Percentiles rank a stretch among this genome's conserved stretches.
These are phyloP conservation scores for Alloascoidea hylecoeti DNA, from an alignment of 805 yeast genomes.

Conservation along the genomic window DNA sequence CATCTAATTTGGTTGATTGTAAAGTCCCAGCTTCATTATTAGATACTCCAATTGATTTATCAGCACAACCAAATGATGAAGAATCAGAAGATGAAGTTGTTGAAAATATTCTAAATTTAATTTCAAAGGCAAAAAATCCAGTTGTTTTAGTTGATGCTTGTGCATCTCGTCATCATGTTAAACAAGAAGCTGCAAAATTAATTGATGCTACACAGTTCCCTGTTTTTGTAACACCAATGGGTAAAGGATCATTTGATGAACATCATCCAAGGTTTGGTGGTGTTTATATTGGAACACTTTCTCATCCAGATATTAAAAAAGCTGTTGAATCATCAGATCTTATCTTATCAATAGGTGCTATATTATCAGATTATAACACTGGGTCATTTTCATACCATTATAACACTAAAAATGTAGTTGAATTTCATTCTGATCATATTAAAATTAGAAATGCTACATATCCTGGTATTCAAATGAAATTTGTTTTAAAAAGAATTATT, in stretches of 20 bases:
- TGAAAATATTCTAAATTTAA: conserved; percentile 33
- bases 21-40: conserved; percentile 41
- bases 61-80: conserved; percentile 39
- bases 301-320: conserved; percentile 56
- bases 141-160: conserved; percentile 77
- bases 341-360: conserved; percentile 67
- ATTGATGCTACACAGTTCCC: conserved; percentile 65
- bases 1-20: conserved; percentile 66
- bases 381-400: conserved; percentile 57
- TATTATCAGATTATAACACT: conserved; percentile 80
- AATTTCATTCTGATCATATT: conserved; percentile 41
- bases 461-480: conserved; percentile 40
- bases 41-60: conserved; percentile 50
- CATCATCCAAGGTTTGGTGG: conserved; percentile 65
- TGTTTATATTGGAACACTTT: conserved; percentile 73
- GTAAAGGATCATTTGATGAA: conserved; percentile 71
- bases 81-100: conserved; percentile 54
- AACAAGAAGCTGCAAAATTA: conserved; percentile 43
- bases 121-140: conserved; percentile 51
- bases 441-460: conserved; percentile 35
- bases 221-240: conserved; percentile 81
- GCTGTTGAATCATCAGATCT: conserved; percentile 66
- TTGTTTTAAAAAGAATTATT: conserved; percentile 18
- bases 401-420: conserved; percentile 38
- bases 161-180: conserved; percentile 64